Evolutionary conservation across 495 filamentous ascomycete genomes (phyloP).

Genomic region (Aspergillus biplanus): DNA sequence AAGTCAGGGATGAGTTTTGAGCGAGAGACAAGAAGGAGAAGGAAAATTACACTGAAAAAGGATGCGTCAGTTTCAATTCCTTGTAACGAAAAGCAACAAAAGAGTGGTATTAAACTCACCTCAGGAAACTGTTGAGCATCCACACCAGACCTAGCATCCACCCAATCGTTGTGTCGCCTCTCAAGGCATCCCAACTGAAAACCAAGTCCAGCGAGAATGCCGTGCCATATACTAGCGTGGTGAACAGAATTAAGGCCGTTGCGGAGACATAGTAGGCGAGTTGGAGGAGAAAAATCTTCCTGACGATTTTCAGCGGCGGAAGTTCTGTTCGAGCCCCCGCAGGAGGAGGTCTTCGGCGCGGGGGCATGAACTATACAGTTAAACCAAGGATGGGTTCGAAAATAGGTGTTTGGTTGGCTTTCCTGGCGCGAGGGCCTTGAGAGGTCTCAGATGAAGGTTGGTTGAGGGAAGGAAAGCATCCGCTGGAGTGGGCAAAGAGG

Average conservation of each 20-base stretch:
- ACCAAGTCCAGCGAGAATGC: constrained; percentile 71
- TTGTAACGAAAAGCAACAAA: neutral
- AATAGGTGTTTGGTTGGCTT: constrained; percentile 5
- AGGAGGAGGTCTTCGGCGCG: constrained; percentile 76
- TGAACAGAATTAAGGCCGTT: constrained; percentile 82
- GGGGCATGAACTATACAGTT: constrained; percentile 60
- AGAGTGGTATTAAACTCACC: constrained; percentile 56
- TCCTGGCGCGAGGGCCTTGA: neutral
- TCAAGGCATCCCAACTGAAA: constrained; percentile 77
- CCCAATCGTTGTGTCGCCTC: constrained; percentile 88
- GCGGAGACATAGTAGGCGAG: constrained; percentile 77
- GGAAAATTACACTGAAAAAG: constrained; percentile 61
- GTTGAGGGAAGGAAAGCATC: constrained; percentile 1
- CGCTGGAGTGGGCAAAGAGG: neutral
- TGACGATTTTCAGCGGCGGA: constrained; percentile 80
- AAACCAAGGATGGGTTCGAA: constrained; percentile 3
- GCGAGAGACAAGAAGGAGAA: constrained; percentile 78
- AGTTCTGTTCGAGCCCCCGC: constrained; percentile 80
- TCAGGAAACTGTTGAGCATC: constrained; percentile 75
- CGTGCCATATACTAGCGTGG: constrained; percentile 77
- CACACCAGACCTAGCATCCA: constrained; percentile 91
- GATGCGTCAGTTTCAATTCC: constrained; percentile 7
- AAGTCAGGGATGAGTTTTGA: constrained; percentile 95
- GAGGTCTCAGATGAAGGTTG: constrained; percentile 8
- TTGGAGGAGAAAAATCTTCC: constrained; percentile 88